phyloP scores from a whole-genome alignment of 2,329 filamentous ascomycete species.

The Pseudonectria buxi region DNA sequence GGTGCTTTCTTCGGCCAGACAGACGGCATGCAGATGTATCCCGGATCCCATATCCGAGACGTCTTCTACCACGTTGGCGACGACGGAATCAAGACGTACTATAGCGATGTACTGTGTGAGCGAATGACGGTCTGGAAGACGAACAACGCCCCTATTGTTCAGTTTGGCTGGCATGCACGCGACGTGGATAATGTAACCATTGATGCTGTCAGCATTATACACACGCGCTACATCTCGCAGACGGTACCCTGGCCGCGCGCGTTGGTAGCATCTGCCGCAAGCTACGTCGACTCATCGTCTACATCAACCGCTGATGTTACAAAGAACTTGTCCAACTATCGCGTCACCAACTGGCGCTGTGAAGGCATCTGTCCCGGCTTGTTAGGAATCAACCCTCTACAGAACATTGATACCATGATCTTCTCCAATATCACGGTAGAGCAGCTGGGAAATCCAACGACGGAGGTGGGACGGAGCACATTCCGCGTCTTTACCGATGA shows the following conservation, averaged over 20 bases:
- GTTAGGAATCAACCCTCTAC: constrained; percentile 11
- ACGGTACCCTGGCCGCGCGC: constrained; percentile 6
- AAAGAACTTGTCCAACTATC: constrained; percentile 7
- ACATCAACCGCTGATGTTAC: constrained; percentile 8
- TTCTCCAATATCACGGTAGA: constrained; percentile 10
- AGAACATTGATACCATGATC: constrained; percentile 10
- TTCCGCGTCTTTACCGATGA: constrained; percentile 10
- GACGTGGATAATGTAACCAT: constrained; percentile 21
- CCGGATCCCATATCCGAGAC: constrained; percentile 22
- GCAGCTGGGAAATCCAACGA: constrained; percentile 1
- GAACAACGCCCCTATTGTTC: constrained; percentile 26
- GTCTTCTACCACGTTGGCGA: constrained; percentile 31
- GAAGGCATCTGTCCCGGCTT: constrained; percentile 13
- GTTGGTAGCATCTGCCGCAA: constrained; percentile 6
- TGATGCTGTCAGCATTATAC: constrained; percentile 21
- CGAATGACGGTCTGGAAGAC: constrained; percentile 25
- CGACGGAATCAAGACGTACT: constrained; percentile 31
- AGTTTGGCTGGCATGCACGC: constrained; percentile 29
- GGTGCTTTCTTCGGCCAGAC: constrained; percentile 32
- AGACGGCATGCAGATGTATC: constrained; percentile 29
- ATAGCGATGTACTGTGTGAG: constrained; percentile 19
- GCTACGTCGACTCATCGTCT: constrained; percentile 6
- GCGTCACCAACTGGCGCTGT: constrained; percentile 12
- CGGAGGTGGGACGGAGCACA: constrained; percentile 5
- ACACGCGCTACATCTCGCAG: constrained; percentile 9